Base-by-base conservation (phyloP, 495 filamentous ascomycete species). In the Viridothelium virens region DNA sequence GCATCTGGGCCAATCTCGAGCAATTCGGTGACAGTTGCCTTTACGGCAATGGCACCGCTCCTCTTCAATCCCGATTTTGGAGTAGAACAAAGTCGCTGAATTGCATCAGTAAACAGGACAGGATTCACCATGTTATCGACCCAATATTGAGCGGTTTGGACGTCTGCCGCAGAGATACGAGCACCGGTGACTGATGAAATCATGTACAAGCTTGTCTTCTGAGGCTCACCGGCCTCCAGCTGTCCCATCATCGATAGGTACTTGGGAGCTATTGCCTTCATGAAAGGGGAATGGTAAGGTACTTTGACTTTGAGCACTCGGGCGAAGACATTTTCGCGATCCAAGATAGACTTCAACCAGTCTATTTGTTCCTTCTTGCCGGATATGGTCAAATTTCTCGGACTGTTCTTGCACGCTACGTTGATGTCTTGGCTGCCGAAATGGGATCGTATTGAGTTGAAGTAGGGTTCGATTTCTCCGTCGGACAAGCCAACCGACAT, bases 241-340 rank as follows among this genome's bases (percentile, higher is more conserved):
- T 7, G 41, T n/a, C 53, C 38, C 7, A 16, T 62, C 25, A 25
- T 25, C 25, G 25, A 25, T 25, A 25, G 25, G 16, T 46, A 63
- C 10, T 14, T 50, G 39, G 64, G 50, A 16, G 65, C 65, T 3
- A 66, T 61, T 9, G 65, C 66, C 44, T 78, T 70, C 81, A 89
- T 88, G 67, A 88, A 83, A 62, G 81, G 81, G 2, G 85, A 88
- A 69, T 89, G 87, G 67, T 86, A 89, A 0, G 86, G 86, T 31
- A 80, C 74, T 34, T 83, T 78, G 12, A 88, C 83, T 12, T 76
- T 73, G 0, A 89, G 79, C 10, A 78, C 77, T 50, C 85, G 77
- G 53, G 74, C 78, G 70, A 87, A 87, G 11, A 82, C 65, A 25
- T 79, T 67, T 25, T 80, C 78, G 12, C 75, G 73, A 18, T 79